Percentiles rank a stretch among this genome's conserved stretches.
Evolutionary conservation across 352 stramenopile species (phyloP).

Genomic region (Phytophthora rubi): DNA sequence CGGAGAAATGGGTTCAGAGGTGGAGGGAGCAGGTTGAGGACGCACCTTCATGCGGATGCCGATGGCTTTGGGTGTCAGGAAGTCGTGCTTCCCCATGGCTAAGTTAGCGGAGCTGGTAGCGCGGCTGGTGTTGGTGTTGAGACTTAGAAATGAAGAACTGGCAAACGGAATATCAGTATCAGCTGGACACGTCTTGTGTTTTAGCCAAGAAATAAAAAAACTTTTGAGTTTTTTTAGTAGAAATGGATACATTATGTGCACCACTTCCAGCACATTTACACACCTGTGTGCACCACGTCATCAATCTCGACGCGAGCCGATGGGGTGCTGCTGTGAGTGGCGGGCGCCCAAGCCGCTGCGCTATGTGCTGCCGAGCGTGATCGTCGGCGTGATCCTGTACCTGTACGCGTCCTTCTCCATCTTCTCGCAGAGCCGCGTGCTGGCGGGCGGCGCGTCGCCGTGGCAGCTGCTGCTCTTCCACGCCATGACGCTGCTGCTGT

Average conservation of each 20-base stretch:
- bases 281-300: too few relatives aligned
- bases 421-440: slow-evolving; percentile 61
- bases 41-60: slow-evolving; percentile 87
- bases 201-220: too few relatives aligned
- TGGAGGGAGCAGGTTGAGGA: background rate
- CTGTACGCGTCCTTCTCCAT: slow-evolving; percentile 69
- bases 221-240: too few relatives aligned
- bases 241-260: too few relatives aligned
- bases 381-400: slow-evolving; percentile 62
- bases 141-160: too few relatives aligned
- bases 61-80: slow-evolving; percentile 88
- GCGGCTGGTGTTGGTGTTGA: too few relatives aligned
- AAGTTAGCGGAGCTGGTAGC: too few relatives aligned
- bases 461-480: slow-evolving; percentile 65
- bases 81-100: slow-evolving; percentile 85
- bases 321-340: slow-evolving; percentile 78
- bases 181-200: too few relatives aligned
- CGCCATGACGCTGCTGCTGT: slow-evolving; percentile 57
- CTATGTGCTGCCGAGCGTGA: slow-evolving; percentile 59
- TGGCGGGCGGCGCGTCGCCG: slow-evolving; percentile 30
- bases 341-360: slow-evolving; percentile 54
- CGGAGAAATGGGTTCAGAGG: background rate
- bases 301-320: slow-evolving; percentile 6
- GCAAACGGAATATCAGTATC: too few relatives aligned
- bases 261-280: too few relatives aligned